Percentiles rank a stretch among this genome's conserved stretches.
phyloP scores from a whole-genome alignment of 257 asterid species.

The Nicotiana sylvestris region DNA sequence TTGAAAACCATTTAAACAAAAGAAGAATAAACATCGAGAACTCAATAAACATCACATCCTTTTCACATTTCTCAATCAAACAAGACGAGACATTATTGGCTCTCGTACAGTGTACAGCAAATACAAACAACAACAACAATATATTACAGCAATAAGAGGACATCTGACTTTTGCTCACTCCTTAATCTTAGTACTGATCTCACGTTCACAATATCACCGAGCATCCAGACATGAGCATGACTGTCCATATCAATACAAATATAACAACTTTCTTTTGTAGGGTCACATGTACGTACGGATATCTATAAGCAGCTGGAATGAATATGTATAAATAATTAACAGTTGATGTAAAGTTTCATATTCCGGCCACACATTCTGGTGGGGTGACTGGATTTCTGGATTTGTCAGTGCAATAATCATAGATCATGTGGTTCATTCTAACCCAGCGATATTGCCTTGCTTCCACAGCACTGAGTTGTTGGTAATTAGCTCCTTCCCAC shows the following conservation, averaged over 20 bases:
- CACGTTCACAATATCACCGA: background rate
- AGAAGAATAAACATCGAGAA: background rate
- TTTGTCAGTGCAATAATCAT: slow-evolving; percentile 86
- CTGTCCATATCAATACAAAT: background rate
- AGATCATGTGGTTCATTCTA: slow-evolving; percentile 60
- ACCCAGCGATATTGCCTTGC: slow-evolving; percentile 76
- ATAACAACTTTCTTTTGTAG: background rate
- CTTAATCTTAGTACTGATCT: background rate
- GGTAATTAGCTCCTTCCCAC: slow-evolving; percentile 77
- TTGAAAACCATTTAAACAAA: background rate
- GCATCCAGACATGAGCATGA: background rate
- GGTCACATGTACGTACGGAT: background rate
- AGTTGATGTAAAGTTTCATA: slow-evolving; percentile 25
- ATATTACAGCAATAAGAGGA: slow-evolving; percentile 7
- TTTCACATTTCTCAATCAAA: slow-evolving; percentile 11
- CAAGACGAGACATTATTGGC: slow-evolving; percentile 7
- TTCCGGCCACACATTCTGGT: slow-evolving; percentile 33
- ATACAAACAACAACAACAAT: background rate
- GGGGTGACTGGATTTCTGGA: slow-evolving; percentile 56
- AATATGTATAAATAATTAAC: background rate
- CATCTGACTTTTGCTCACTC: background rate
- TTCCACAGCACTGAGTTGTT: slow-evolving; percentile 43
- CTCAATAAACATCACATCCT: background rate
- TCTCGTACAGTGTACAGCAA: slow-evolving; percentile 7
- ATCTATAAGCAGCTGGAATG: background rate